These are phyloP conservation scores for Nannizzia gypsea DNA, from an alignment of 2,329 filamentous ascomycete genomes.

Conservation along the genomic window DNA sequence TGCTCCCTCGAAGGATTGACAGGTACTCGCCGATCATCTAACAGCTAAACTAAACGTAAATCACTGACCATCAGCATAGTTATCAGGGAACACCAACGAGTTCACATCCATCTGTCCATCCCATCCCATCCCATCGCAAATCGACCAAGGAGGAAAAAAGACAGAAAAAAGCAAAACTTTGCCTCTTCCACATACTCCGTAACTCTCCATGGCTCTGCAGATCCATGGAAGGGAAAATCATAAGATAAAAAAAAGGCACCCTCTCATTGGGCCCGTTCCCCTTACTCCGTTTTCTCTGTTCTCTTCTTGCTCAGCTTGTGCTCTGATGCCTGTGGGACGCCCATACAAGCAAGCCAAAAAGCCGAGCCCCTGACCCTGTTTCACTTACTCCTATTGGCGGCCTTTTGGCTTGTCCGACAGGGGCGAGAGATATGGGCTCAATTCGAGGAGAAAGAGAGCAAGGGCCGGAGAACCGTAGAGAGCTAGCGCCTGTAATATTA, in stretches of 20 bases:
- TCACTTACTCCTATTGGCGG: background rate
- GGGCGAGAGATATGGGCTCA: background rate
- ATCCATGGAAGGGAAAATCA: background rate
- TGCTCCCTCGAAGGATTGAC: too few species aligned
- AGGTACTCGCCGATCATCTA: too few species aligned
- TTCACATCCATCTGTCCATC: too few species aligned
- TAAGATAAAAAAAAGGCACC: background rate
- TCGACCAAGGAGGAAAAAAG: too few species aligned
- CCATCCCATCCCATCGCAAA: too few species aligned
- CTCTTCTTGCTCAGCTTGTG: background rate
- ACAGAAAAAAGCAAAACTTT: too few species aligned
- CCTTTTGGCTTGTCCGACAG: background rate
- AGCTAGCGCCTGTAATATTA: too few species aligned
- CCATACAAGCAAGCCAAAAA: background rate
- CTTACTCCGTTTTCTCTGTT: background rate
- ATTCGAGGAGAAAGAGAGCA: background rate
- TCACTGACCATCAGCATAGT: too few species aligned
- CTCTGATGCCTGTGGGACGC: background rate
- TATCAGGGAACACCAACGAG: too few species aligned
- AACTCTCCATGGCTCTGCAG: background rate
- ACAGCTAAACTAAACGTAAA: too few species aligned
- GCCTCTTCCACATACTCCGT: too few species aligned
- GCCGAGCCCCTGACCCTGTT: background rate
- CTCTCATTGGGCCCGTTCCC: background rate
- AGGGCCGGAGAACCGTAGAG: background rate